phyloP scores from a whole-genome alignment of 495 filamentous ascomycete genomes.

The Xylaria longipes region DNA sequence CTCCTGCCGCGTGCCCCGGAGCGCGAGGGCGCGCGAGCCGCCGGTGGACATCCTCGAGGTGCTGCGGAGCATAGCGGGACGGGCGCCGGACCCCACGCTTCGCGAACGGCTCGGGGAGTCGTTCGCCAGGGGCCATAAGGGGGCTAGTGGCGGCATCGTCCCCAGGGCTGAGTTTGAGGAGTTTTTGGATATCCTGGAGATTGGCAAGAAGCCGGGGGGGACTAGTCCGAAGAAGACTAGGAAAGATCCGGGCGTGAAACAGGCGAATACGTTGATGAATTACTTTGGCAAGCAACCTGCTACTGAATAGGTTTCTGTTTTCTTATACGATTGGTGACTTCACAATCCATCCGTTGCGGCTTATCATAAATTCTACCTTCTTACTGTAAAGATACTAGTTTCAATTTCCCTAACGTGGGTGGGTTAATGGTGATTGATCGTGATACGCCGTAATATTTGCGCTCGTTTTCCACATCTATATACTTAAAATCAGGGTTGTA shows the following conservation, averaged over 20 bases:
- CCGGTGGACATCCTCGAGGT: constrained; percentile 63
- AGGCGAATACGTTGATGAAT: constrained; percentile 57
- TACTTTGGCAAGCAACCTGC: constrained; percentile 48
- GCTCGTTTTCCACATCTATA: background rate
- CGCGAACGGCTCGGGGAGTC: constrained; percentile 57
- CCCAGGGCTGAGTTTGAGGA: constrained; percentile 61
- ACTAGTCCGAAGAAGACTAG: constrained; percentile 41
- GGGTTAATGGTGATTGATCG: no score
- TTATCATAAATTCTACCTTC: no score
- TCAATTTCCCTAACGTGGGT: no score
- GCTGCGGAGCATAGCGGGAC: constrained; percentile 52
- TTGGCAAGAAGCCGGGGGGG: constrained; percentile 55
- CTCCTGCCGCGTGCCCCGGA: constrained; percentile 61
- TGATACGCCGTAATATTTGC: no score
- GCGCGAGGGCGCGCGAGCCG: constrained; percentile 49
- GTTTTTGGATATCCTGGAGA: constrained; percentile 57
- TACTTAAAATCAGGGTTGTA: background rate
- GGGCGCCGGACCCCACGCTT: constrained; percentile 46
- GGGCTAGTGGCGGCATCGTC: constrained; percentile 65
- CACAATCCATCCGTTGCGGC: background rate
- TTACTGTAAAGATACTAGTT: background rate
- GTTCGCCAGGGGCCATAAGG: constrained; percentile 65
- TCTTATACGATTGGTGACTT: background rate
- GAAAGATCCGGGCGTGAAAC: constrained; percentile 35
- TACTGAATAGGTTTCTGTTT: background rate